Percentiles rank a stretch among this genome's conserved stretches.
These are phyloP conservation scores for Moesziomyces globuligerus DNA, from an alignment of 1,284 basidiomycete genomes.

Conservation along the genomic window DNA sequence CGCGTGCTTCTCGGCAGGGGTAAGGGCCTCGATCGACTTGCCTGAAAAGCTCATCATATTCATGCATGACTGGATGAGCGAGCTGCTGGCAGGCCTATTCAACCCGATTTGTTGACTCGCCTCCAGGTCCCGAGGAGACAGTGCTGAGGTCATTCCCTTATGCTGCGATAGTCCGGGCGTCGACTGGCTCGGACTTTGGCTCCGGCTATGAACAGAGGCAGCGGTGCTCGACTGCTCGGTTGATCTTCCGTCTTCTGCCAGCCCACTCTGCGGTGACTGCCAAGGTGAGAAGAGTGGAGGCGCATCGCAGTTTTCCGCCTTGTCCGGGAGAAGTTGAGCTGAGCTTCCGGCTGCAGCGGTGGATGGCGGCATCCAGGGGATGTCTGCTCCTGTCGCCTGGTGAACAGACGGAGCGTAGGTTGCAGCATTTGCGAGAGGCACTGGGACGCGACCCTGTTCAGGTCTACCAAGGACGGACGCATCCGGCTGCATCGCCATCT, in stretches of 20 bases:
- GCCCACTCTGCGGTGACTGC: background rate
- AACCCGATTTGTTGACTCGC: constrained; percentile 17
- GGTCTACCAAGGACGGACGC: background rate
- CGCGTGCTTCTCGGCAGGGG: constrained; percentile 9
- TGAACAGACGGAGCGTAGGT: too few relatives aligned
- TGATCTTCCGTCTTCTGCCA: background rate
- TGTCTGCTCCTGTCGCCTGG: too few relatives aligned
- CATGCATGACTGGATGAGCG: constrained; percentile 40
- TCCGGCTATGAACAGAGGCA: background rate
- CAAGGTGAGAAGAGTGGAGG: background rate
- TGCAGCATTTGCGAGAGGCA: too few relatives aligned
- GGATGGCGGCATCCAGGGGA: too few relatives aligned
- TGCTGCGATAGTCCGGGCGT: constrained; percentile 7
- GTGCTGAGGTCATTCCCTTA: background rate
- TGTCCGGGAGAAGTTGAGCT: too few relatives aligned
- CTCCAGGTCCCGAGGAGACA: constrained; percentile 25
- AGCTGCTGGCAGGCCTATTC: constrained; percentile 16
- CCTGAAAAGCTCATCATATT: constrained; percentile 38
- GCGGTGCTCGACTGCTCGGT: background rate
- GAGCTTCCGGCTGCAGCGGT: too few relatives aligned
- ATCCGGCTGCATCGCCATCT: background rate
- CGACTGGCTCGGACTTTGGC: background rate
- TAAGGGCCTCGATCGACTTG: constrained; percentile 21
- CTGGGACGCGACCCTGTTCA: too few relatives aligned
- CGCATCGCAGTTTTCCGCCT: too few relatives aligned